Base-by-base conservation (phyloP, 768 basidiomycete genomes). In the Paxillus rubicundulus region DNA sequence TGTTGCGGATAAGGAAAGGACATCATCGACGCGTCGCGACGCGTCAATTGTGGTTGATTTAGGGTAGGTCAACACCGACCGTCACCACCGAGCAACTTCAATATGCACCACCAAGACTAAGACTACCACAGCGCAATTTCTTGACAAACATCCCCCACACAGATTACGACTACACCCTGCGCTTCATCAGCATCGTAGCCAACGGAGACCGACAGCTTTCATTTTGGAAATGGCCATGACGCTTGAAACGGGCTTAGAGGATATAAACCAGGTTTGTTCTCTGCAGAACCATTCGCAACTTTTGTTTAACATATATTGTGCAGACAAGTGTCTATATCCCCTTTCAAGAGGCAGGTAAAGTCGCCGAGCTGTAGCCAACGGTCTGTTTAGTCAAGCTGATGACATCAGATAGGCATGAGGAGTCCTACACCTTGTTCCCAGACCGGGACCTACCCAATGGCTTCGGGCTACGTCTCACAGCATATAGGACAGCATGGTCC, bases 401-500 rank as follows among this genome's bases (percentile, higher is more conserved):
- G n/a, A 54, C 20, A 34, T 33, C 52, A 67, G 66, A 63, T 12
- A 28, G 21, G 13, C 52, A 57, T 10, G 47, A 47, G 46, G 56
- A 57, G 12, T 58, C 24, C 13, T 68, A 69, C 17, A 53, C 63
- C 1, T 38, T 71, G 17, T 69, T 68, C 37, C 60, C 65, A 9
- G 67, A 64, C 30, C 65, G 67, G 45, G 68, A 69, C 37, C 53
- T 64, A 28, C 59, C 58, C 17, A 58, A 70, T 16, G 69, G 72
- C 18, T 70, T 70, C 48, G 56, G 68, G 30, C 57, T 79, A 38
- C 76, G 82, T 21, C 68, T 85, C 45, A 60, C 73, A 43, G 80
- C 79, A 5, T 89, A 87, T 63, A 76, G 63, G 45, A 61, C 58
- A 1, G 80, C 81, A 2, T 89, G 86, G 86, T 70, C 57, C 49